A percentile compares a stretch with the other conserved stretches of the same genome.
Conservation (phyloP, 148 eudicot genomes). For the Fagopyrum tataricum region DNA sequence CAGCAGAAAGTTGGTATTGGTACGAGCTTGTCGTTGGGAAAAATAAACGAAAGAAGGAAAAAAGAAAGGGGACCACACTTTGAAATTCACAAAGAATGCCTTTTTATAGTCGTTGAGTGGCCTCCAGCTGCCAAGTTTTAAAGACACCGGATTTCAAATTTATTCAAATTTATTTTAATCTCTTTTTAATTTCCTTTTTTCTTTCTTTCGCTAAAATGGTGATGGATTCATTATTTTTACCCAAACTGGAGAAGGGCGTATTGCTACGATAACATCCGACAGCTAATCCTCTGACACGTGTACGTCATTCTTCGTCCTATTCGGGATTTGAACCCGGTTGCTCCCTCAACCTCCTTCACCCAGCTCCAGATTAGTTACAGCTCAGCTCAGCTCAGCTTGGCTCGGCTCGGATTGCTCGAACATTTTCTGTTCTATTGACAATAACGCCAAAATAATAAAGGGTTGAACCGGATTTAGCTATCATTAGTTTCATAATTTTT, state of each 20-base stretch:
- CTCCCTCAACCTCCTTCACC: background rate
- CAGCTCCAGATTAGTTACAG: background rate
- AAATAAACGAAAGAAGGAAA: too few relatives aligned
- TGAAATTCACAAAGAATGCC: background rate
- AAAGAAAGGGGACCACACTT: background rate
- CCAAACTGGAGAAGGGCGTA: slow-evolving; percentile 4
- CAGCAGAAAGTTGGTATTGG: too few relatives aligned
- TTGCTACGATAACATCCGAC: slow-evolving; percentile 52
- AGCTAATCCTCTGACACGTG: slow-evolving; percentile 42
- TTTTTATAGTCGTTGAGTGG: background rate
- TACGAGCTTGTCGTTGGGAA: too few relatives aligned
- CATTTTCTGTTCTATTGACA: background rate
- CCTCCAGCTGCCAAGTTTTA: background rate
- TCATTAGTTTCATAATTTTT: too few relatives aligned
- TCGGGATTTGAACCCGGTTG: background rate
- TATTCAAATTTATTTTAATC: slow-evolving; percentile 34
- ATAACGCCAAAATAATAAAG: background rate
- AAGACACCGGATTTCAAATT: slow-evolving; percentile 39
- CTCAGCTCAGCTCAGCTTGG: background rate
- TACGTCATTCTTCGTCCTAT: slow-evolving; percentile 28
- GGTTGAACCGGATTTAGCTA: too few relatives aligned
- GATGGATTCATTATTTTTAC: background rate
- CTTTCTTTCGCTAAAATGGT: background rate
- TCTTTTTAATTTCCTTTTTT: background rate
- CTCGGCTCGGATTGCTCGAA: background rate